Conservation (phyloP, 108 stramenopile genomes). For the Pseudonitzschia multistriata region DNA sequence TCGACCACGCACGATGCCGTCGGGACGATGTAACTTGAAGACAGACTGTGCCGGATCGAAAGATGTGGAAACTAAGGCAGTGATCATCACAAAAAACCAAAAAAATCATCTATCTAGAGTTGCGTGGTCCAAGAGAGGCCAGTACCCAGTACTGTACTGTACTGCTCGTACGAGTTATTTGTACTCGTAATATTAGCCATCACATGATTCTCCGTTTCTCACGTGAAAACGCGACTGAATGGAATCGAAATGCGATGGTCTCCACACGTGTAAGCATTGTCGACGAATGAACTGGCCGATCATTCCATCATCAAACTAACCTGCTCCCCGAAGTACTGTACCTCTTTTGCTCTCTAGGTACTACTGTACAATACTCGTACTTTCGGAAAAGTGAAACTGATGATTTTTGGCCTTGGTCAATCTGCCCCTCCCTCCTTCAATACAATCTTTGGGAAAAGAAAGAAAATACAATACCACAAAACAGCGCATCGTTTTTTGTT, state of each 20-base stretch:
- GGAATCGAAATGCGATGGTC: background rate
- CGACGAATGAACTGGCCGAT: background rate
- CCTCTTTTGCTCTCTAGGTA: background rate
- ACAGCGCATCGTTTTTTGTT: conserved; percentile 2
- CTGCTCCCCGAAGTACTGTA: too few species aligned
- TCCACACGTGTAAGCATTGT: conserved; percentile 12
- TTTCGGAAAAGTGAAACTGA: background rate
- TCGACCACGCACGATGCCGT: too few species aligned
- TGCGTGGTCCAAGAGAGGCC: too few species aligned
- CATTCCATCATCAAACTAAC: background rate
- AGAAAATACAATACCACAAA: background rate
- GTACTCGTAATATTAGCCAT: background rate
- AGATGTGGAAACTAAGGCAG: too few species aligned
- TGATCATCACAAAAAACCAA: too few species aligned
- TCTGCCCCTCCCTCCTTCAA: background rate
- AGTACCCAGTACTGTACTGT: too few species aligned
- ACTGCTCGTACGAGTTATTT: background rate
- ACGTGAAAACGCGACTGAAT: background rate
- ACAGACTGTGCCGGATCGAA: too few species aligned
- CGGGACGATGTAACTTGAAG: too few species aligned
- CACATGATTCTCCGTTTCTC: background rate
- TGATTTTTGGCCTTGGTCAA: background rate
- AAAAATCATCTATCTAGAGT: too few species aligned
- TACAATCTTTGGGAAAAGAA: background rate
- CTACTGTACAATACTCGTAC: background rate